Evolutionary conservation across 179 eudicot species (phyloP).

Genomic region (Spergularia azorica): DNA sequence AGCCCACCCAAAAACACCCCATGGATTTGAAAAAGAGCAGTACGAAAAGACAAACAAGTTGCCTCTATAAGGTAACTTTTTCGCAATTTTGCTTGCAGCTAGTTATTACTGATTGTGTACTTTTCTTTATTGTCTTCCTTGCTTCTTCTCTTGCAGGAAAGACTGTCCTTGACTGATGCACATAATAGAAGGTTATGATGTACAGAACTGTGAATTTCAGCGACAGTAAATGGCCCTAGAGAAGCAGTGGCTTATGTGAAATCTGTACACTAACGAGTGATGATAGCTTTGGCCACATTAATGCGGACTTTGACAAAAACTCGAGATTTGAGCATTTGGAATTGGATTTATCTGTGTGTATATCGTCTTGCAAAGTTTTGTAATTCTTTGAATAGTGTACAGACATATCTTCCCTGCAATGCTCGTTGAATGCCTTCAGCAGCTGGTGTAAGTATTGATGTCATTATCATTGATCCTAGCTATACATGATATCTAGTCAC

Average conservation of each 20-base stretch:
- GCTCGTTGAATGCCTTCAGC: slow-evolving; percentile 10
- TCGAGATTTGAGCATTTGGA: slow-evolving; percentile 9
- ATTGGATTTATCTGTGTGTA: slow-evolving; percentile 5
- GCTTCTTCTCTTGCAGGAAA: slow-evolving; percentile 34
- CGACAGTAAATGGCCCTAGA: background rate
- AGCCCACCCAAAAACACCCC: slow-evolving; percentile 1
- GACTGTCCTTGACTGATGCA: slow-evolving; percentile 28
- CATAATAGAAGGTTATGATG: slow-evolving; percentile 37
- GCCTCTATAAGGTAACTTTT: slow-evolving; percentile 16
- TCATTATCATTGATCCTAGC: slow-evolving; percentile 10
- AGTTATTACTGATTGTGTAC: background rate
- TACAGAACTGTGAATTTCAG: background rate
- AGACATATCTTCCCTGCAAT: slow-evolving; percentile 15
- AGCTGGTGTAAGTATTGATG: slow-evolving; percentile 1
- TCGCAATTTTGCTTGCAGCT: slow-evolving; percentile 4
- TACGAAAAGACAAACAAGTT: slow-evolving; percentile 16
- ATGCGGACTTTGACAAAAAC: slow-evolving; percentile 13
- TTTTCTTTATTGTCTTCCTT: background rate
- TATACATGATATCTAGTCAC: slow-evolving; percentile 18
- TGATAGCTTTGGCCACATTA: background rate
- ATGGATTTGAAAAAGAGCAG: background rate
- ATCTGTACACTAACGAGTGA: background rate
- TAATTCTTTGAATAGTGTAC: slow-evolving; percentile 33
- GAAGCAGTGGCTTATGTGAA: background rate
- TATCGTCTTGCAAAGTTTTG: slow-evolving; percentile 25